Conservation (phyloP, 768 basidiomycete genomes). For the Suillus subluteus region DNA sequence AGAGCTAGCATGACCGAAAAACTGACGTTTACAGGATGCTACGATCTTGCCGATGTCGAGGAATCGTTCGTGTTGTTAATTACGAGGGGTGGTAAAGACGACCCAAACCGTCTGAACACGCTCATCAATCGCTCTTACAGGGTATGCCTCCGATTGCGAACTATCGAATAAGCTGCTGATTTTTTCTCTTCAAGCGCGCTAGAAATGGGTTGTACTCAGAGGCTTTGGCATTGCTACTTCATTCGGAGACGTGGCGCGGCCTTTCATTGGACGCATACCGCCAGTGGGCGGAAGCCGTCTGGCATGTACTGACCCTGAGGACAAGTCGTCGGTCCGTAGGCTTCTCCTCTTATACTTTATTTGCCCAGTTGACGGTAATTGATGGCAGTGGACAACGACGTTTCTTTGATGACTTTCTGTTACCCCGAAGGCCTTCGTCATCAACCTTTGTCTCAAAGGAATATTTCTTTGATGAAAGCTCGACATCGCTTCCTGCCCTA, state of each 20-base stretch:
- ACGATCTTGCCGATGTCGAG: slow-evolving; percentile 63
- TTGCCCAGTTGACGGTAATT: slow-evolving; percentile 9
- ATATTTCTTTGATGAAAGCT: slow-evolving; percentile 52
- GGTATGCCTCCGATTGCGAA: slow-evolving; percentile 40
- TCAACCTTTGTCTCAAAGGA: slow-evolving; percentile 57
- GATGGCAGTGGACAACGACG: slow-evolving; percentile 62
- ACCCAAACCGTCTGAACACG: slow-evolving; percentile 63
- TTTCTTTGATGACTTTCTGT: slow-evolving; percentile 65
- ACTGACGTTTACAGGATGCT: slow-evolving; percentile 54
- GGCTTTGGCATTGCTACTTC: slow-evolving; percentile 63
- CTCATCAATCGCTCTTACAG: slow-evolving; percentile 70
- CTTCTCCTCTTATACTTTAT: slow-evolving; percentile 8
- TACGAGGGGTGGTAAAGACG: slow-evolving; percentile 56
- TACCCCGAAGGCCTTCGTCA: slow-evolving; percentile 57
- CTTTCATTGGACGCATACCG: slow-evolving; percentile 65
- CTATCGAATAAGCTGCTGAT: background rate
- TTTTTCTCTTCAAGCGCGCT: slow-evolving; percentile 50
- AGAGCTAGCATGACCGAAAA: background rate
- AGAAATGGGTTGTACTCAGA: slow-evolving; percentile 70
- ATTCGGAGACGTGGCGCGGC: slow-evolving; percentile 71
- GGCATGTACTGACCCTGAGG: slow-evolving; percentile 74
- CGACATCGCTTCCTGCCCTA: slow-evolving; percentile 39
- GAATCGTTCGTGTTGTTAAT: slow-evolving; percentile 74
- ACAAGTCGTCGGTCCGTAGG: slow-evolving; percentile 65
- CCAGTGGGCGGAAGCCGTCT: slow-evolving; percentile 77